Conservation (phyloP, 2,329 filamentous ascomycete genomes). For the Colletotrichum eremochloae region DNA sequence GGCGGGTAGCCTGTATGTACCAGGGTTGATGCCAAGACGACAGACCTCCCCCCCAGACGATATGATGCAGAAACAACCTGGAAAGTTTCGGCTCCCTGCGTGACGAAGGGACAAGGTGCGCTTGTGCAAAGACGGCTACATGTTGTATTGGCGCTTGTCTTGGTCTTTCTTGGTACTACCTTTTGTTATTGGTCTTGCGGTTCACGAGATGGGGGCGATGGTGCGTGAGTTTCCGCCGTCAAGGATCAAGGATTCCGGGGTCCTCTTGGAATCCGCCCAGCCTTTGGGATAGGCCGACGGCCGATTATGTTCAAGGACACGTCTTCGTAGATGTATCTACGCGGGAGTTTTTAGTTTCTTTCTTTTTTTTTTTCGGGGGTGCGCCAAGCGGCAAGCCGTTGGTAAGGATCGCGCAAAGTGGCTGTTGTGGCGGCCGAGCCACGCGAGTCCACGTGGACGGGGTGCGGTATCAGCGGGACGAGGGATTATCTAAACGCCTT, state of each 20-base stretch:
- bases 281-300: no score
- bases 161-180: conserved; percentile 30
- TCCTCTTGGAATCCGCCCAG: conserved; percentile 3
- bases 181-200: not conserved
- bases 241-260: conserved; percentile 16
- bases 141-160: conserved; percentile 32
- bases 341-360: no score
- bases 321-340: no score
- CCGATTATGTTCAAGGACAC: no score
- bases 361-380: not conserved
- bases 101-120: conserved; percentile 12
- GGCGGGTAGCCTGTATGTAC: not conserved
- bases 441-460: conserved; percentile 11
- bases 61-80: conserved; percentile 6
- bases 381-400: not conserved
- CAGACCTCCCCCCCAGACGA: not conserved
- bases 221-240: not conserved
- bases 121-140: conserved; percentile 12
- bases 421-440: not conserved
- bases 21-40: conserved; percentile 25
- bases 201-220: conserved; percentile 30
- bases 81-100: not conserved
- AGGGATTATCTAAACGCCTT: conserved; percentile 2
- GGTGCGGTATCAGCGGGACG: not conserved
- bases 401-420: not conserved